Conservation (phyloP, 805 yeast genomes). For the Yamadazyma tumulicola region DNA sequence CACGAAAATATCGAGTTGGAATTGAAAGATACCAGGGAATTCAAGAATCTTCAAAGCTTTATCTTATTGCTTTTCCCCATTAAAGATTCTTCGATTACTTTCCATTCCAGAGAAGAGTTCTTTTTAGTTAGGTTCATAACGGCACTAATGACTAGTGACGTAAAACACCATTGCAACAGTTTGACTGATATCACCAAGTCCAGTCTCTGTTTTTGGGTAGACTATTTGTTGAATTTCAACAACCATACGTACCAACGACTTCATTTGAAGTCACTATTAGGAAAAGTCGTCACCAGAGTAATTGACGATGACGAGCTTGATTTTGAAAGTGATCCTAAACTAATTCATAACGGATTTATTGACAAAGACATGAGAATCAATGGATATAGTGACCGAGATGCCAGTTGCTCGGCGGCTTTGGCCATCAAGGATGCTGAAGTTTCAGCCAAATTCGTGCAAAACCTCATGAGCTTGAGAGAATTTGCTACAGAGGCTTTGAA, state of each 20-base stretch:
- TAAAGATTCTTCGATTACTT: slow-evolving; percentile 22
- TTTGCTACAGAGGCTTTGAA: slow-evolving; percentile 59
- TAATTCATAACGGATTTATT: slow-evolving; percentile 44
- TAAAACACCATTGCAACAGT: slow-evolving; percentile 23
- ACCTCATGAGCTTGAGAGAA: slow-evolving; percentile 74
- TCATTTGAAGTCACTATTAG: slow-evolving; percentile 38
- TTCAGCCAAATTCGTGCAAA: slow-evolving; percentile 62
- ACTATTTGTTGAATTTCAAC: slow-evolving; percentile 39
- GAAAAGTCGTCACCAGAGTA: slow-evolving; percentile 34
- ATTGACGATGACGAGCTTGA: slow-evolving; percentile 50
- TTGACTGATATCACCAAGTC: slow-evolving; percentile 39
- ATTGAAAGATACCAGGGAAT: slow-evolving; percentile 20
- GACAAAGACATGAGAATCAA: slow-evolving; percentile 32
- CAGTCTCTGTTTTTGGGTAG: slow-evolving; percentile 42
- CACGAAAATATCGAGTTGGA: slow-evolving; percentile 32
- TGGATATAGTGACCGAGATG: slow-evolving; percentile 34
- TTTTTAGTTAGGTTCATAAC: slow-evolving; percentile 59
- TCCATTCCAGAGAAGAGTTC: slow-evolving; percentile 64
- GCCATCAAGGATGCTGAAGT: slow-evolving; percentile 84
- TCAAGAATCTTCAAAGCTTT: slow-evolving; percentile 20
- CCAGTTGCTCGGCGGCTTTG: slow-evolving; percentile 48
- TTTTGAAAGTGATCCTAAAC: slow-evolving; percentile 78
- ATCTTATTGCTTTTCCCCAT: slow-evolving; percentile 30
- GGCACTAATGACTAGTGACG: slow-evolving; percentile 40
- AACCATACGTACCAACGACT: slow-evolving; percentile 48